Evolutionary conservation across 805 yeast genomes (phyloP), one percentile per base, ranked within the genome.

Genomic region (Scheffersomyces lignosus): DNA sequence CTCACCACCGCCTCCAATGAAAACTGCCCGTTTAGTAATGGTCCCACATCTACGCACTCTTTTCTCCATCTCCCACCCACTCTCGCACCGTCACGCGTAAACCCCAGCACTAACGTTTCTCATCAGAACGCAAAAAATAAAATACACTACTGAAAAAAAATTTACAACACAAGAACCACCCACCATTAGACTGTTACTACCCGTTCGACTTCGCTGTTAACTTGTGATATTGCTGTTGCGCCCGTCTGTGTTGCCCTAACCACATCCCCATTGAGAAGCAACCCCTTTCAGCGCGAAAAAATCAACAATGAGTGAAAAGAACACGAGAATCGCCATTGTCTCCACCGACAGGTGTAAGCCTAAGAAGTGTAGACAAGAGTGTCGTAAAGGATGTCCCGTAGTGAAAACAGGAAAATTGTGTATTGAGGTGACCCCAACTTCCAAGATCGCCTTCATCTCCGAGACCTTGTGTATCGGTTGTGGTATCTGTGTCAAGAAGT

Each of bases 401-500:
- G 98, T 93, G 40, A 85, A 93, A 62, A 91, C 99, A 1, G 99
- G 99, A 41, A 93, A 90, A 63, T 77, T 90, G 44, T 93, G 99
- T 82, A 93, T 93, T 56, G 99, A 93, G 66, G 99, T 93, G 32
- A 69, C 87, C 0, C 96, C 98, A 45, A 77, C 82, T 15, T 80
- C 86, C 43, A 93, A 93, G 60, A 87, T 93, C 57, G 96, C 98
- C 12, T 93, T 90, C 63, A 87, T 93, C 41, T 87, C 96, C 13
- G 99, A 93, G 62, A 87, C 72, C 27, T 72, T 93, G 59, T 93
- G 99, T 77, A 91, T 93, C 54, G 99, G 99, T 62, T 93, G 99
- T 76, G 99, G 99, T 89, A 93, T 93, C 53, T 93, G 99, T 78
- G 96, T 90, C 36, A 93, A 93, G 67, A 93, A 89, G 63, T 93